Evolutionary conservation across 257 asterid genomes (phyloP).

Genomic region (Solanum verrucosum): DNA sequence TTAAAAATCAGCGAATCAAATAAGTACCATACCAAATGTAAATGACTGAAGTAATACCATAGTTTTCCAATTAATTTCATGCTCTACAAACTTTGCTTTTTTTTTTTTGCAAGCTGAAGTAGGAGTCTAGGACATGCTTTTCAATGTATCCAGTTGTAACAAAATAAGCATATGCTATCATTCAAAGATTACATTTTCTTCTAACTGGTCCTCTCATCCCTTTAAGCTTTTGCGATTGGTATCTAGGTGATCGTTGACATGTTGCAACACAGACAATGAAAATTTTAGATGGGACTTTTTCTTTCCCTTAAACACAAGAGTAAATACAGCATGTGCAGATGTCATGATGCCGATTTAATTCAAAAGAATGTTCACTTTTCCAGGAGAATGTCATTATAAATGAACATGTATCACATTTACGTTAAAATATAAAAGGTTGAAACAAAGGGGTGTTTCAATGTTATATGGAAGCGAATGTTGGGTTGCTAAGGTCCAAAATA

Average conservation of each 20-base stretch:
- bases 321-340: neutral
- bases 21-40: neutral
- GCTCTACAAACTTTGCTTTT: neutral
- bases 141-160: neutral
- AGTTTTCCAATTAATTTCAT: neutral
- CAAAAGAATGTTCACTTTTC: neutral
- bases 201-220: neutral
- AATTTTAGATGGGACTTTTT: neutral
- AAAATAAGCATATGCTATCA: neutral
- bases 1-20: neutral
- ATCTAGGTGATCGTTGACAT: neutral
- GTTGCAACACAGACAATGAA: neutral
- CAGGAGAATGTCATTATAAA: neutral
- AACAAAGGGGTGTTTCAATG: neutral
- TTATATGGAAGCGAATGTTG: neutral
- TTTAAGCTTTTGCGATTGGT: neutral
- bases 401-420: neutral
- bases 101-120: neutral
- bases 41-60: neutral
- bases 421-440: neutral
- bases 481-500: neutral
- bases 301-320: neutral
- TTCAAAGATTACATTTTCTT: neutral
- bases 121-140: neutral
- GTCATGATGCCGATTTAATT: neutral